phyloP scores from a whole-genome alignment of 2,329 filamentous ascomycete genomes.

The Pseudonectria foliicola region DNA sequence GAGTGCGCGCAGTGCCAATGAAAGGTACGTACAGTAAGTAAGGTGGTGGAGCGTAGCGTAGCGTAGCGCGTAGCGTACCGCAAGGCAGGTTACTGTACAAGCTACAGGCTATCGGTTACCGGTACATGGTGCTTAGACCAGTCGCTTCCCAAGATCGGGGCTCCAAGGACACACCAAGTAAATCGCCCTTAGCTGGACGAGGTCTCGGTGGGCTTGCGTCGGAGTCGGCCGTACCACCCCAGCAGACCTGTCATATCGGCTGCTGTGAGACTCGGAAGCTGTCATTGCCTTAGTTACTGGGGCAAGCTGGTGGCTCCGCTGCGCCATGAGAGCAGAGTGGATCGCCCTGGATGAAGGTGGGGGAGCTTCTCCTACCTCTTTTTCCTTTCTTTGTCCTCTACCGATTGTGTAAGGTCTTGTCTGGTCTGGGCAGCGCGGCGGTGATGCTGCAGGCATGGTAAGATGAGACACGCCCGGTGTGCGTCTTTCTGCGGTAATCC shows the following conservation, averaged over 20 bases:
- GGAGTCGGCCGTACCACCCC: slow-evolving; percentile 11
- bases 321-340: slow-evolving; percentile 14
- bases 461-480: too few relatives aligned
- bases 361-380: slow-evolving; percentile 1
- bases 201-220: slow-evolving; percentile 16
- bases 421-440: slow-evolving; percentile 1
- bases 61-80: too few relatives aligned
- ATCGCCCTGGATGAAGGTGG: slow-evolving; percentile 14
- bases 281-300: slow-evolving; percentile 14
- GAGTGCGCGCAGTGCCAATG: too few relatives aligned
- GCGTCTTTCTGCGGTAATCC: too few relatives aligned
- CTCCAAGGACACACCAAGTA: too few relatives aligned
- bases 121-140: too few relatives aligned
- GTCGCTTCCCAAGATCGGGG: too few relatives aligned
- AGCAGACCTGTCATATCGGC: slow-evolving; percentile 30
- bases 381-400: slow-evolving; percentile 4
- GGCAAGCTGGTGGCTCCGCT: slow-evolving; percentile 14
- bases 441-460: neutral
- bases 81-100: too few relatives aligned
- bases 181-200: too few relatives aligned
- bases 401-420: neutral
- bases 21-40: too few relatives aligned
- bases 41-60: too few relatives aligned
- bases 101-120: too few relatives aligned
- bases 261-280: slow-evolving; percentile 22